Base-by-base conservation (phyloP, 495 filamentous ascomycete species). In the Xanthoparmelia taractica region DNA sequence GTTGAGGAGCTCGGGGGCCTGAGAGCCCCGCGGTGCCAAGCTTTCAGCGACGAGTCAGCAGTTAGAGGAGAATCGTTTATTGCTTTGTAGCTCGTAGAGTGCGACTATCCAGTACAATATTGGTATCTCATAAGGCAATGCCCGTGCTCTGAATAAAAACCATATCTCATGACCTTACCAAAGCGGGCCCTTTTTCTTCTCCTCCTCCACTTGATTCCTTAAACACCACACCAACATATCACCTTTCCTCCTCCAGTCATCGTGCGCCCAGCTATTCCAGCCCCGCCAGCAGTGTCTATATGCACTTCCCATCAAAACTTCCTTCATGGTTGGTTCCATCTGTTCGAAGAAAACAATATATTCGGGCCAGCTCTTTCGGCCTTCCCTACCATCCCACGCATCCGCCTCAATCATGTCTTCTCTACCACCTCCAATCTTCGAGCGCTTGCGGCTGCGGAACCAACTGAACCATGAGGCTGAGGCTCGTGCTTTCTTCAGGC, bases 201-300 rank as follows among this genome's bases (percentile, higher is more conserved):
- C 60, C 38, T 64, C 58, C 7, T 52, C 59, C 31, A 25, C 65
- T 40, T 68, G 61, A 33, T 66, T 66, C 54, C 64, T 65, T 65
- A 80, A 75, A 70, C 87, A 89, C 83, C 83, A 98, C 50, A 96
- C 90, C 11, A 97, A 79, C 65, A 98, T 82, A 72, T 91, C 87
- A n/a, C 94, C 95, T 34, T 74, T 74, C 66, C 95, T 82, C 68
- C 94, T 82, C 80, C 81, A 86, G 75, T 98, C 94, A 70, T 97
- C 94, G 67, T 96, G 91, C 76, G 87, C 90, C 65, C 85, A 79
- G 3, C 84, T 88, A 75, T 97, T 98, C 73, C 82, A 90, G 13
- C 80, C 85, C 47, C 86, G 80, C 87, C 85, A 85, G 70, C 87
- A 89, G 71, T 85, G 82, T 31, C 68, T 69, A 72, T 90, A 97